These are phyloP conservation scores for Neurospora crassa DNA, from an alignment of 2,329 filamentous ascomycete genomes.

Conservation along the genomic window DNA sequence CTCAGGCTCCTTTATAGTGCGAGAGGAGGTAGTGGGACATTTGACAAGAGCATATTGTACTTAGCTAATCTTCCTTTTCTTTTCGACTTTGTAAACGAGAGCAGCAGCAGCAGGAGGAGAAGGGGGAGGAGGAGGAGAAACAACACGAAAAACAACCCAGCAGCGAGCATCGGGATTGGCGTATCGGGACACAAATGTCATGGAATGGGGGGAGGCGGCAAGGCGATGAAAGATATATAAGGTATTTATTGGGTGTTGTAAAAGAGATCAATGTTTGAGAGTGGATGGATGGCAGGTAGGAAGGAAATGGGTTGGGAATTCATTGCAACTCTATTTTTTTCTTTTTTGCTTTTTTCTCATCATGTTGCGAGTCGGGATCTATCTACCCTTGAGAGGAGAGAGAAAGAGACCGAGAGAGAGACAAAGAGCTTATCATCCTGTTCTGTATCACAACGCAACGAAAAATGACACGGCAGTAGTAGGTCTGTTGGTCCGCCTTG, in stretches of 20 bases:
- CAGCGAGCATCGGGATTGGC: neutral
- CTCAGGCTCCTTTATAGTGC: neutral
- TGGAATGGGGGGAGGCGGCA: neutral
- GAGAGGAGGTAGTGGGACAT: neutral
- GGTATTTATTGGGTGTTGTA: neutral
- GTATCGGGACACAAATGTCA: neutral
- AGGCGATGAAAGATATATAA: neutral
- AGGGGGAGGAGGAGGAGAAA: no score
- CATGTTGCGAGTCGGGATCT: neutral
- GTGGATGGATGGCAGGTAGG: neutral
- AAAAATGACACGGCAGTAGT: no score
- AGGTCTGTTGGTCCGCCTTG: neutral
- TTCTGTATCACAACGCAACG: neutral
- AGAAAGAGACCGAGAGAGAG: neutral
- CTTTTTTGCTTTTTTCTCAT: neutral
- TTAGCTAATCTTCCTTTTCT: neutral
- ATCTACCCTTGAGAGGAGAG: neutral
- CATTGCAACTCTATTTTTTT: neutral
- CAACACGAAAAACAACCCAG: neutral
- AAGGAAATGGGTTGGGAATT: neutral
- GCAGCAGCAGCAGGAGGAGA: neutral
- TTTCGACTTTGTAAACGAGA: neutral
- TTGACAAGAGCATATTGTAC: neutral
- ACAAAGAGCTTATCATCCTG: neutral
- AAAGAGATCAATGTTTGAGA: neutral